Base-by-base conservation (phyloP, 257 asterid species). In the Eustoma russellianum region DNA sequence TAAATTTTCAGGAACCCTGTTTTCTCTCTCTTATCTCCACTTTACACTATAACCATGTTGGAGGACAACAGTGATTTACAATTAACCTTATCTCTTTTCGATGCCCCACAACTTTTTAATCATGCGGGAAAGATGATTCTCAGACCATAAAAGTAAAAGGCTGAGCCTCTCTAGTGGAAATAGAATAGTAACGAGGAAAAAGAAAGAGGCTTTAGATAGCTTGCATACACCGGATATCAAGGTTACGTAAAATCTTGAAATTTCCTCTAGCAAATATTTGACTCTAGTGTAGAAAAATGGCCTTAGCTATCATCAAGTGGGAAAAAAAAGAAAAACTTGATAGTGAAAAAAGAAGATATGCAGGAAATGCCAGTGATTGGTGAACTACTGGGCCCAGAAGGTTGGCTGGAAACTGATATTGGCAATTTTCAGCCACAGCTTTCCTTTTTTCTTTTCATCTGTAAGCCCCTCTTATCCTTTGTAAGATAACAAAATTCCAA, bases 341-440 rank as follows among this genome's bases (percentile, higher is more conserved):
- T 63, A 44, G 50, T 16, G 66, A 7, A 48, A 15, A 19, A 41
- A 52, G 28, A 11, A 40, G 59, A 46, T 38, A 57, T 12, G 60
- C 28, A 49, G 49, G 41, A 59, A 41, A 52, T 50, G 70, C 62
- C 61, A 63, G 61, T 52, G 72, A 67, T 67, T 68, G 74, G 74
- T 62, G 17, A 52, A 19, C 68, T 4, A 24, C 30, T 24, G 30
- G 30, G 30, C 30, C 55, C 50, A 50, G 74, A 68, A 76, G 82
- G 81, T 81, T 35, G 62, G 57, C 50, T 56, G 60, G 64, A 64
- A 63, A 65, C 58, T 67, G 61, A 51, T 50, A 71, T 24, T 24
- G 74, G 63, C 61, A 43, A 58, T 53, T 74, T 71, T 76, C 72
- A 77, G 67, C 88, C 88, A 80, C 84, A 77, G 64, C 71, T 74